phyloP scores from a whole-genome alignment of 1,284 basidiomycete species.

The Marasmius oreades region DNA sequence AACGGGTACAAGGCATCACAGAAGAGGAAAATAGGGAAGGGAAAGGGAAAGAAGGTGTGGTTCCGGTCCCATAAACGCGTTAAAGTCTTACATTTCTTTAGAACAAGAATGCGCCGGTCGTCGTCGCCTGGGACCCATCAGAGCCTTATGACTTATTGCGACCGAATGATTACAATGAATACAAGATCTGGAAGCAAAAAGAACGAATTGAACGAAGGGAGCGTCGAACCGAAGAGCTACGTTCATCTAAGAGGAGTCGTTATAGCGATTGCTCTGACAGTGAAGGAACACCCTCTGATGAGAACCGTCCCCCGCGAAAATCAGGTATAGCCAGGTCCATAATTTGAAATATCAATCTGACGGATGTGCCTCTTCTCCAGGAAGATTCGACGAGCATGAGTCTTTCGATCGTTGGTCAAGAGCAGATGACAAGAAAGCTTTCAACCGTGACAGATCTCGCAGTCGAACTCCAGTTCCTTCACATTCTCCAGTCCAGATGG shows the following conservation, averaged over 20 bases:
- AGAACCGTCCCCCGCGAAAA: conserved; percentile 68
- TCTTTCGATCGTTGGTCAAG: conserved; percentile 52
- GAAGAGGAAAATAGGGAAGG: conserved; percentile 42
- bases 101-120: conserved; percentile 56
- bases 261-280: conserved; percentile 67
- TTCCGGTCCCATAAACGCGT: background rate
- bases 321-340: conserved; percentile 44
- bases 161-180: conserved; percentile 86
- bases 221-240: conserved; percentile 54
- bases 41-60: conserved; percentile 66
- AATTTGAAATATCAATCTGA: conserved; percentile 3
- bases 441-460: conserved; percentile 13
- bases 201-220: conserved; percentile 69
- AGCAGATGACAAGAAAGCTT: conserved; percentile 43
- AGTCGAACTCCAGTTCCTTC: conserved; percentile 21
- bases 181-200: conserved; percentile 72
- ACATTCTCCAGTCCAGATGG: conserved; percentile 27
- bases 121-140: conserved; percentile 67
- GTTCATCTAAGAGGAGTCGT: conserved; percentile 56
- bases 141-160: conserved; percentile 78
- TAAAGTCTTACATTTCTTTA: conserved; percentile 25
- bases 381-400: conserved; percentile 47
- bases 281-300: conserved; percentile 59
- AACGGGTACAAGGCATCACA: conserved; percentile 72
- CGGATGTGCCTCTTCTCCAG: conserved; percentile 29